Conservation (phyloP, 169 alveolate genomes). For the Perkinsus marinus region DNA sequence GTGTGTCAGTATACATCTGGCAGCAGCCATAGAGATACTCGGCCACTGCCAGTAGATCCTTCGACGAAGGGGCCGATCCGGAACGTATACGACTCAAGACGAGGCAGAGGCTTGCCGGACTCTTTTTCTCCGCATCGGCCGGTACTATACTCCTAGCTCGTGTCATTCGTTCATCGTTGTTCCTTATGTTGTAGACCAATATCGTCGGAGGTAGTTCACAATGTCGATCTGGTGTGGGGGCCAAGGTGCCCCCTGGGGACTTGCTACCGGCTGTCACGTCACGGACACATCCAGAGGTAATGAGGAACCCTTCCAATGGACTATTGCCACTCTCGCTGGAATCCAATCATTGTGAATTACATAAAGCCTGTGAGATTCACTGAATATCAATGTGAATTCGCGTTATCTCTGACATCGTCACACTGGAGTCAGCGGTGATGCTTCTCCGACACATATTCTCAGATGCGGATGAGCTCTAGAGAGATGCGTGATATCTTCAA, state of each 20-base stretch:
- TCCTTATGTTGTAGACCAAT: neutral
- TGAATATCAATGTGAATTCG: no score
- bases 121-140: neutral
- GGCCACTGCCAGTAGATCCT: neutral
- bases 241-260: neutral
- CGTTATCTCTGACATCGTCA: no score
- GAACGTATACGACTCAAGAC: neutral
- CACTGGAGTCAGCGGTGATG: neutral
- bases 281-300: neutral
- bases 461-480: neutral
- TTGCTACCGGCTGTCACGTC: neutral
- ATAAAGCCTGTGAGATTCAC: no score
- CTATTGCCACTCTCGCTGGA: no score
- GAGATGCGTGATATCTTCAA: neutral
- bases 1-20: neutral
- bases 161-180: no score
- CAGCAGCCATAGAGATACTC: neutral
- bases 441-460: neutral
- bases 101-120: neutral
- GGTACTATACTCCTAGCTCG: neutral
- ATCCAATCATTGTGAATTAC: no score
- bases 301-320: no score
- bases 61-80: neutral
- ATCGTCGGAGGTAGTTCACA: neutral
- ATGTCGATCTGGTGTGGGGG: neutral